These are phyloP conservation scores for Malassezia arunalokei DNA, from an alignment of 1,284 basidiomycete species.

Conservation along the genomic window DNA sequence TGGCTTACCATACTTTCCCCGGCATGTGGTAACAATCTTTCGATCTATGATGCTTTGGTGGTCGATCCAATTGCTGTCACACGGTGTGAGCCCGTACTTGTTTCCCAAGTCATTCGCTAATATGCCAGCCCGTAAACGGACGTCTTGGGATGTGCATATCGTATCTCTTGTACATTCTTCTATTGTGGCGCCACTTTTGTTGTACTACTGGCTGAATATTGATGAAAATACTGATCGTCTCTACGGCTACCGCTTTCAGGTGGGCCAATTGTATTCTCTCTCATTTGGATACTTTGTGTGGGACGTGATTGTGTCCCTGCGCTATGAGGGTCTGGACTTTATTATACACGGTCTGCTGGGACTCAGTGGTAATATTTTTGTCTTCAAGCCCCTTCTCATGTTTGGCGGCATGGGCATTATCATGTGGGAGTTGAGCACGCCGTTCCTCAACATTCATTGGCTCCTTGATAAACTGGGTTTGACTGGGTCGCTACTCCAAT, in stretches of 20 bases:
- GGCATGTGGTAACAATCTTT: constrained; percentile 34
- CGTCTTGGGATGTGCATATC: constrained; percentile 47
- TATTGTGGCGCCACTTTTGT: constrained; percentile 30
- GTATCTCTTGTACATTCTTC: constrained; percentile 37
- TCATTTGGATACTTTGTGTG: constrained; percentile 41
- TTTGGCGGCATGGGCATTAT: constrained; percentile 46
- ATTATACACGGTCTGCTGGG: constrained; percentile 46
- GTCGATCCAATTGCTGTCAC: constrained; percentile 37
- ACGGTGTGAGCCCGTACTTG: constrained; percentile 29
- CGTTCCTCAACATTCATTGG: constrained; percentile 49
- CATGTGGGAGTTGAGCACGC: constrained; percentile 45
- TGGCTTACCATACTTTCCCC: constrained; percentile 33
- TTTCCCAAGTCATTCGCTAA: constrained; percentile 39
- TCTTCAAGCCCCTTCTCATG: constrained; percentile 46
- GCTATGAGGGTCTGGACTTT: constrained; percentile 46
- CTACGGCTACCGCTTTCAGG: constrained; percentile 37
- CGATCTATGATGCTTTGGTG: constrained; percentile 36
- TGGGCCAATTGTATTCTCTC: constrained; percentile 33
- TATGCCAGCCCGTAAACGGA: constrained; percentile 30
- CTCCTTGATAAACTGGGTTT: constrained; percentile 47
- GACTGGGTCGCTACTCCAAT: constrained; percentile 42
- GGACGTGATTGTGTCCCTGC: constrained; percentile 42
- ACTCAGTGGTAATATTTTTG: constrained; percentile 36
- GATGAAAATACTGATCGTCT: constrained; percentile 26
- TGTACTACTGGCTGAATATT: constrained; percentile 26